Conservation (phyloP, 2,329 filamentous ascomycete genomes). For the Beauveria sp. region DNA sequence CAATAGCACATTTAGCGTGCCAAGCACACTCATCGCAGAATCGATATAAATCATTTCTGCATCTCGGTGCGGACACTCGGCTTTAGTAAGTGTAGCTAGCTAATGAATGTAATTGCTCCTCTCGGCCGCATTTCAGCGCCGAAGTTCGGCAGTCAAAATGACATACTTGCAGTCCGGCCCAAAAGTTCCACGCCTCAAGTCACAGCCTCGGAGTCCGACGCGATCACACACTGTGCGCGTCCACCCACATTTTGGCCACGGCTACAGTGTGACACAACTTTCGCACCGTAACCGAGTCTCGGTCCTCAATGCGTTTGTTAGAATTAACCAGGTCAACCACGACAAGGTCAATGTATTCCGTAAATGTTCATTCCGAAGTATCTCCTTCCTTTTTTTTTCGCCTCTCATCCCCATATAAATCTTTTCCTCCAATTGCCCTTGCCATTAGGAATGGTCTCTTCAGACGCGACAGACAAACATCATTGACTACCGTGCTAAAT, state of each 20-base stretch:
- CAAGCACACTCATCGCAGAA: conserved; percentile 8
- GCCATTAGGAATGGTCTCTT: not conserved
- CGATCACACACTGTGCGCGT: not conserved
- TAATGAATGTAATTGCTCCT: not conserved
- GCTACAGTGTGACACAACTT: not conserved
- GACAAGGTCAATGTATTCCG: not conserved
- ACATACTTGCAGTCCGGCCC: not conserved
- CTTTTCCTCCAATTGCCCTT: not conserved
- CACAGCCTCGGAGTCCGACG: not conserved
- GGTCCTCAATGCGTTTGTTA: not conserved
- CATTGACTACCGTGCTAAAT: too few species aligned
- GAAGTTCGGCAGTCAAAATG: not conserved
- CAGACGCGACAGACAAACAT: not conserved
- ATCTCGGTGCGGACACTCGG: not conserved
- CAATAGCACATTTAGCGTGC: not conserved
- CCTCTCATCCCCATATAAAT: not conserved
- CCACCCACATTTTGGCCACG: not conserved
- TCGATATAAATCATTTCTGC: not conserved
- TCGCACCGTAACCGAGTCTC: not conserved
- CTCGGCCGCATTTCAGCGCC: not conserved
- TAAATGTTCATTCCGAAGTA: not conserved
- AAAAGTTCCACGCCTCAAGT: not conserved
- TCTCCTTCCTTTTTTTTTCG: not conserved
- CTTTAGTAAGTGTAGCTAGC: not conserved
- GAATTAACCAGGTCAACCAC: not conserved